Conservation (phyloP, 2,329 filamentous ascomycete genomes). For the Fusarium palustre region DNA sequence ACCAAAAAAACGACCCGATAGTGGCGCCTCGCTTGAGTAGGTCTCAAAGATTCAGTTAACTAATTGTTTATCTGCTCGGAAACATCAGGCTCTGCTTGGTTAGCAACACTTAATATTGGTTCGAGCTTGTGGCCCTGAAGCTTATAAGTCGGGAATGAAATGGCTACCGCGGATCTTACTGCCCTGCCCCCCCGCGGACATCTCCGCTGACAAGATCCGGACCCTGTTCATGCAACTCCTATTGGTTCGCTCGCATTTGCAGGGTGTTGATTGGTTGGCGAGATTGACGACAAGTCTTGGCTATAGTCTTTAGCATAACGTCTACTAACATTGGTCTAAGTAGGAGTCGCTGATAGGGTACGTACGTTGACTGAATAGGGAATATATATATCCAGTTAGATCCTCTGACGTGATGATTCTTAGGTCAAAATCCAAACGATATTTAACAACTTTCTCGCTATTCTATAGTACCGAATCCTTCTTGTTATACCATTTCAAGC, state of each 20-base stretch:
- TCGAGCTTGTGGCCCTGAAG: neutral
- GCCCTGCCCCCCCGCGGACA: conserved; percentile 17
- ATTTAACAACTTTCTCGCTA: neutral
- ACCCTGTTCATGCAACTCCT: neutral
- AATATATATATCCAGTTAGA: neutral
- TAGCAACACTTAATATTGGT: conserved; percentile 1
- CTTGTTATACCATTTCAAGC: neutral
- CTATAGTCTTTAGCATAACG: neutral
- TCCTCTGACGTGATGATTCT: neutral
- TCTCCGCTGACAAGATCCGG: conserved; percentile 12
- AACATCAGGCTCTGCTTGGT: conserved; percentile 37
- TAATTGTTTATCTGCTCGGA: conserved; percentile 39
- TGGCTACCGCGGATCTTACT: conserved; percentile 11
- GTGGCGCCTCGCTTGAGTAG: neutral
- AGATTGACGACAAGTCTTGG: neutral
- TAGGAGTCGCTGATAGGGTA: neutral
- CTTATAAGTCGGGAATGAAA: conserved; percentile 24
- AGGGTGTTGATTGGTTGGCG: conserved; percentile 31
- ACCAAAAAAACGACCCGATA: neutral
- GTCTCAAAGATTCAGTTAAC: neutral
- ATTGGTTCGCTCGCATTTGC: conserved; percentile 41
- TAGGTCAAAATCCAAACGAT: neutral
- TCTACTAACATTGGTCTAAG: neutral
- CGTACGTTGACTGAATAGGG: neutral
- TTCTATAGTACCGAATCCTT: neutral